Evolutionary conservation across 164 flowering plant species (phyloP).

Genomic region (Cinnamomum chago): DNA sequence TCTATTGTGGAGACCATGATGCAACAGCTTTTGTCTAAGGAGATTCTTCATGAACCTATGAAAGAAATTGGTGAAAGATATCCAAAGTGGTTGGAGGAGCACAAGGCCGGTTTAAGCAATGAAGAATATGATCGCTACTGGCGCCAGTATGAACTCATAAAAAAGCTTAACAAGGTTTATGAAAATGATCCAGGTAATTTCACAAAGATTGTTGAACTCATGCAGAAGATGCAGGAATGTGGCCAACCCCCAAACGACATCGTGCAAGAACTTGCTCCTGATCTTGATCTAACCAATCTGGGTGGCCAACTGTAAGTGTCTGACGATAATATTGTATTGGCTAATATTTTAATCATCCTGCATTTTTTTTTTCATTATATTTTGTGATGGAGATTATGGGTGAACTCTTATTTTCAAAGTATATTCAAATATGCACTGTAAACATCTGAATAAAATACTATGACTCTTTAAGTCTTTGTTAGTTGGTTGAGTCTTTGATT

Average conservation of each 20-base stretch:
- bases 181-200: slow-evolving; percentile 76
- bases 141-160: slow-evolving; percentile 67
- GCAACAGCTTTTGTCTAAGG: slow-evolving; percentile 96
- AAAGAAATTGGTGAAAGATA: slow-evolving; percentile 93
- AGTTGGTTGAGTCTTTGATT: too few species aligned
- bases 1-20: slow-evolving; percentile 97
- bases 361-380: too few species aligned
- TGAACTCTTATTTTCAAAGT: not conserved
- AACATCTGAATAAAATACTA: too few species aligned
- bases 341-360: too few species aligned
- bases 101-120: slow-evolving; percentile 49
- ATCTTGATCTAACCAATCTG: slow-evolving; percentile 69
- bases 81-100: slow-evolving; percentile 92
- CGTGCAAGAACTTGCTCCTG: slow-evolving; percentile 89
- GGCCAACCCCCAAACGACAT: slow-evolving; percentile 98
- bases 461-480: too few species aligned
- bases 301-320: slow-evolving; percentile 82
- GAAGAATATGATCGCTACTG: slow-evolving; percentile 75
- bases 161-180: slow-evolving; percentile 66
- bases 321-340: not conserved
- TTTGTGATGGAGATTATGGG: too few species aligned
- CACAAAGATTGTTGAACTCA: slow-evolving; percentile 80
- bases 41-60: slow-evolving; percentile 96
- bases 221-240: slow-evolving; percentile 99
- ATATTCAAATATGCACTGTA: too few species aligned